Percentiles rank a stretch among this genome's conserved stretches.
These are phyloP conservation scores for Aspergillus fructus DNA, from an alignment of 2,329 filamentous ascomycete genomes.

Conservation along the genomic window DNA sequence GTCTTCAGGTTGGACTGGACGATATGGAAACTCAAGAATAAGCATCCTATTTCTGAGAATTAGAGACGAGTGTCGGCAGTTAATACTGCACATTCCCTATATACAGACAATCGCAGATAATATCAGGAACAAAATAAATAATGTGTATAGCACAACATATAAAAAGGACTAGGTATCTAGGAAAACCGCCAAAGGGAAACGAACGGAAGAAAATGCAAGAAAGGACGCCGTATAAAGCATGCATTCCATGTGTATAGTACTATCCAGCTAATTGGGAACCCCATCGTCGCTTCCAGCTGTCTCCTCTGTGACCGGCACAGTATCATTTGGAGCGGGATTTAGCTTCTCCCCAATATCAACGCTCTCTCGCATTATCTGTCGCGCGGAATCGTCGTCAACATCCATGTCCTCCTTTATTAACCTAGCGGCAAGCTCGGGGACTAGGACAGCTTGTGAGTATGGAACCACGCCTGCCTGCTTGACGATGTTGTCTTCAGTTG, in stretches of 20 bases:
- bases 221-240: neutral
- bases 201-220: neutral
- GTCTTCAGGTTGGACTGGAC: too few species aligned
- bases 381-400: conserved; percentile 47
- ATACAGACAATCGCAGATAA: neutral
- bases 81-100: neutral
- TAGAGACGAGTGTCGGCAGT: neutral
- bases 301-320: conserved; percentile 37
- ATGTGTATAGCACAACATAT: too few species aligned
- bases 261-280: neutral
- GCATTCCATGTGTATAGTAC: neutral
- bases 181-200: neutral
- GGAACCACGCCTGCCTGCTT: conserved; percentile 64
- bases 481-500: conserved; percentile 64
- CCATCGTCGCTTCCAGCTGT: neutral
- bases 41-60: neutral
- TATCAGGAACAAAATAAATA: neutral
- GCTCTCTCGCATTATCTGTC: conserved; percentile 64
- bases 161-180: neutral
- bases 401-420: conserved; percentile 61
- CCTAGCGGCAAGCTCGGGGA: conserved; percentile 64
- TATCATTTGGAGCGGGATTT: conserved; percentile 63
- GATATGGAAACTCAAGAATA: too few species aligned
- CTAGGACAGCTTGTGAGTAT: conserved; percentile 73
- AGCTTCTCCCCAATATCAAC: conserved; percentile 66